Percentiles rank a stretch among this genome's conserved stretches.
Conservation (phyloP, 495 filamentous ascomycete species). For the Hypoxylon fragiforme region DNA sequence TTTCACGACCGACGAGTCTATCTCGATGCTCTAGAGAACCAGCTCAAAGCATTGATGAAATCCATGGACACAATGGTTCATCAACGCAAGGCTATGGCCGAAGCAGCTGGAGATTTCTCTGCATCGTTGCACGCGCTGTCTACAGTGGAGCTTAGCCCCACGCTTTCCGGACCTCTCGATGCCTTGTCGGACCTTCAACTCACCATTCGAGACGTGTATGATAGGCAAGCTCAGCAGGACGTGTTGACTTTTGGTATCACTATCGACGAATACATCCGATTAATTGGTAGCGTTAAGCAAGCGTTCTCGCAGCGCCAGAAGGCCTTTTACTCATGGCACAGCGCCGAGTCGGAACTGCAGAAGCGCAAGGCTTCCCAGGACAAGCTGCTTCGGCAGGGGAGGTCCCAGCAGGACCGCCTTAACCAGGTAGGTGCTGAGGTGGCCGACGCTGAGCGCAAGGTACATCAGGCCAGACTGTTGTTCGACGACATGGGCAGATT, state of each 20-base stretch:
- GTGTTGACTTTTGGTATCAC: constrained; percentile 95
- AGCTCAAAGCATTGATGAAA: constrained; percentile 91
- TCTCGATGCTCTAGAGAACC: constrained; percentile 90
- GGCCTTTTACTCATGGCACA: constrained; percentile 90
- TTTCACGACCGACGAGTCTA: constrained; percentile 96
- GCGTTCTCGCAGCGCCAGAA: constrained; percentile 92
- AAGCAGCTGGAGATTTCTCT: constrained; percentile 91
- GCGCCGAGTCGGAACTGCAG: constrained; percentile 81
- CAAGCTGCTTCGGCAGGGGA: constrained; percentile 88
- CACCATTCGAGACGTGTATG: constrained; percentile 91
- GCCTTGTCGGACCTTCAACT: constrained; percentile 89
- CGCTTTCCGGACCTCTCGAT: constrained; percentile 86
- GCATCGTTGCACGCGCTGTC: constrained; percentile 87
- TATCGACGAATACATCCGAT: constrained; percentile 94
- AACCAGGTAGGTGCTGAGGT: constrained; percentile 92
- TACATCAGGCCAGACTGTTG: constrained; percentile 84
- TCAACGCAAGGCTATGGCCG: constrained; percentile 88
- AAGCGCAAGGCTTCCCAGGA: constrained; percentile 87
- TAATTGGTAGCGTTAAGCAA: constrained; percentile 91
- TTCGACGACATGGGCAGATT: constrained; percentile 98
- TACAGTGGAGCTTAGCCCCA: constrained; percentile 82
- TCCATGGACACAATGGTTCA: constrained; percentile 88
- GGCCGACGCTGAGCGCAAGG: constrained; percentile 85
- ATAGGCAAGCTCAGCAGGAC: constrained; percentile 96
- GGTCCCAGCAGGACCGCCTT: constrained; percentile 91